These are phyloP conservation scores for Haplosporangium sp. DNA, from an alignment of 371 early-diverging fungal species.

Conservation along the genomic window DNA sequence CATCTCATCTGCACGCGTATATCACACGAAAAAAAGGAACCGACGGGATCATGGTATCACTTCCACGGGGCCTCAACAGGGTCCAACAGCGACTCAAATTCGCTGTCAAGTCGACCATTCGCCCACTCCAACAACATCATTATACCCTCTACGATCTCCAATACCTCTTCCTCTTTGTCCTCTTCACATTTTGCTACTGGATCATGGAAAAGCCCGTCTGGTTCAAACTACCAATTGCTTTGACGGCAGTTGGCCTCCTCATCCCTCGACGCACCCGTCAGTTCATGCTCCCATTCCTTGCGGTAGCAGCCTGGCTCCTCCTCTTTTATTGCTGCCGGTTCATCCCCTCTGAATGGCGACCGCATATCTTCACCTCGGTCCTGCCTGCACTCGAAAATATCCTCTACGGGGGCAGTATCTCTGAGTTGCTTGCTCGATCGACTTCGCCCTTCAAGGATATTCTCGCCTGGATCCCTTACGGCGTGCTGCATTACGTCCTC, in stretches of 20 bases:
- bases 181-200: conserved; percentile 51
- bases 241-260: conserved; percentile 39
- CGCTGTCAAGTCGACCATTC: conserved; percentile 28
- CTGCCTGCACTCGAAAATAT: conserved; percentile 78
- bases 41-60: background rate
- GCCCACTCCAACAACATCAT: conserved; percentile 34
- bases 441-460: conserved; percentile 69
- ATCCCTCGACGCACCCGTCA: conserved; percentile 51
- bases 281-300: conserved; percentile 66
- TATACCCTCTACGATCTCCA: conserved; percentile 57
- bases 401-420: conserved; percentile 74
- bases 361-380: conserved; percentile 73
- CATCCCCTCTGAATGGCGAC: conserved; percentile 68
- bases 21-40: too few relatives aligned
- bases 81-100: conserved; percentile 23
- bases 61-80: conserved; percentile 15
- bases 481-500: conserved; percentile 76
- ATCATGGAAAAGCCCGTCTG: conserved; percentile 54
- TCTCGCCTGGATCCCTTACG: conserved; percentile 79
- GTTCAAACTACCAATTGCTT: conserved; percentile 48
- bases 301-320: conserved; percentile 72
- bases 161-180: conserved; percentile 50
- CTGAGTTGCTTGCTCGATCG: conserved; percentile 68
- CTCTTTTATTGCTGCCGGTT: conserved; percentile 74
- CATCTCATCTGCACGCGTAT: too few relatives aligned